phyloP scores from a whole-genome alignment of 108 stramenopile genomes.

The Skeletonema grethae region DNA sequence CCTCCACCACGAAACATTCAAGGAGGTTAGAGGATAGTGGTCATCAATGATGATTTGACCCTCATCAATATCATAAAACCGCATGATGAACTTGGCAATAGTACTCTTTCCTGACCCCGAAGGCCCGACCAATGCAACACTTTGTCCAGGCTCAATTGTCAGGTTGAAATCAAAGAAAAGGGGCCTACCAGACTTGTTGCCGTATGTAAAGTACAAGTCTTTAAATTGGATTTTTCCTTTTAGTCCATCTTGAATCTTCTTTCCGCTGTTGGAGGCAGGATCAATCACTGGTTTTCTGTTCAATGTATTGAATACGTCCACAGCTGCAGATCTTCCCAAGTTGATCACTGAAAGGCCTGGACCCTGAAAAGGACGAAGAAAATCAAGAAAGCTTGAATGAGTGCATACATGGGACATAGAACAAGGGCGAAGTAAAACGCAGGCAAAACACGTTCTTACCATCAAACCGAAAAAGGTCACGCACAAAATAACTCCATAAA shows the following conservation, averaged over 20 bases:
- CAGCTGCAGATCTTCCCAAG: slow-evolving; percentile 48
- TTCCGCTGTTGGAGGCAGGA: slow-evolving; percentile 34
- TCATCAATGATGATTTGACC: slow-evolving; percentile 62
- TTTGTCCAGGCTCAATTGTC: slow-evolving; percentile 50
- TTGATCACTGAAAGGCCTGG: slow-evolving; percentile 48
- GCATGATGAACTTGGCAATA: slow-evolving; percentile 67
- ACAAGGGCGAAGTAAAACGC: background rate
- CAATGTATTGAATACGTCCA: slow-evolving; percentile 52
- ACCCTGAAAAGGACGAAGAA: slow-evolving; percentile 16
- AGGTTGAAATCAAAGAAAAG: slow-evolving; percentile 38
- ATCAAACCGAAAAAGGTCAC: slow-evolving; percentile 32
- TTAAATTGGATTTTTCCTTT: slow-evolving; percentile 34
- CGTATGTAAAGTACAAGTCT: slow-evolving; percentile 32
- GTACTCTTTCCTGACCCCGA: slow-evolving; percentile 77
- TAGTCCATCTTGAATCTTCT: slow-evolving; percentile 2
- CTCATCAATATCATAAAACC: slow-evolving; percentile 72
- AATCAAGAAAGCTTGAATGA: background rate
- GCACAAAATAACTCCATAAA: slow-evolving; percentile 43
- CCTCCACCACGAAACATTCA: slow-evolving; percentile 87
- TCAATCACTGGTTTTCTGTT: slow-evolving; percentile 42
- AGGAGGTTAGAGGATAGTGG: slow-evolving; percentile 50
- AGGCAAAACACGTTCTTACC: background rate
- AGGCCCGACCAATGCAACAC: slow-evolving; percentile 65
- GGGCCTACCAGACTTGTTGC: slow-evolving; percentile 14
- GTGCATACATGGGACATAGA: slow-evolving; percentile 17